A percentile compares a stretch with the other conserved stretches of the same genome.
phyloP scores from a whole-genome alignment of 1,284 basidiomycete species.

The Moniliophthora roreri region DNA sequence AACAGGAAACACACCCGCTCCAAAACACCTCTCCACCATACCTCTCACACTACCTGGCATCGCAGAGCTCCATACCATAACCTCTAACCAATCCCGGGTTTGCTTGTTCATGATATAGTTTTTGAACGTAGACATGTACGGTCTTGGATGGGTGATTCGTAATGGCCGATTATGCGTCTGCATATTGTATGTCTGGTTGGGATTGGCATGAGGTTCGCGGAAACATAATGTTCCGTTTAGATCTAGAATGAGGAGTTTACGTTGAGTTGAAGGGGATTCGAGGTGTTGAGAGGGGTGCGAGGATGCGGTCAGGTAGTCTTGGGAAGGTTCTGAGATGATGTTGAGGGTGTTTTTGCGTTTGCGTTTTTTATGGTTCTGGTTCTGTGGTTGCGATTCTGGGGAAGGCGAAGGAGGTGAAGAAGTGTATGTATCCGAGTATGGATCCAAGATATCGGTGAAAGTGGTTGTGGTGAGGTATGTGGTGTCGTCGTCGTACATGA shows the following conservation, averaged over 20 bases:
- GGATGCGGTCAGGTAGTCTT: slow-evolving; percentile 8
- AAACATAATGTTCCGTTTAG: slow-evolving; percentile 69
- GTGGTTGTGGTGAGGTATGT: no score
- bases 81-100: slow-evolving; percentile 53
- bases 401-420: no score
- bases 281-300: slow-evolving; percentile 4
- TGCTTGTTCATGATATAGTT: slow-evolving; percentile 50
- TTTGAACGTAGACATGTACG: slow-evolving; percentile 59
- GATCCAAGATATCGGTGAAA: no score
- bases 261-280: slow-evolving; percentile 4
- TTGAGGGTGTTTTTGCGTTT: neutral
- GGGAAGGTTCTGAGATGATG: neutral
- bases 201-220: slow-evolving; percentile 35
- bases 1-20: slow-evolving; percentile 19
- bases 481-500: no score
- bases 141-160: slow-evolving; percentile 42
- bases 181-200: neutral
- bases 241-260: slow-evolving; percentile 67
- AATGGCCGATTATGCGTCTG: slow-evolving; percentile 14
- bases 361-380: no score
- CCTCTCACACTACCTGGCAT: slow-evolving; percentile 63
- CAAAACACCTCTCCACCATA: slow-evolving; percentile 55
- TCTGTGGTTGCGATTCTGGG: no score
- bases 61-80: slow-evolving; percentile 76
- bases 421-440: no score